A percentile compares a stretch with the other conserved stretches of the same genome.
phyloP scores from a whole-genome alignment of 2,329 filamentous ascomycete species.

The Pseudocercospora eumusae region DNA sequence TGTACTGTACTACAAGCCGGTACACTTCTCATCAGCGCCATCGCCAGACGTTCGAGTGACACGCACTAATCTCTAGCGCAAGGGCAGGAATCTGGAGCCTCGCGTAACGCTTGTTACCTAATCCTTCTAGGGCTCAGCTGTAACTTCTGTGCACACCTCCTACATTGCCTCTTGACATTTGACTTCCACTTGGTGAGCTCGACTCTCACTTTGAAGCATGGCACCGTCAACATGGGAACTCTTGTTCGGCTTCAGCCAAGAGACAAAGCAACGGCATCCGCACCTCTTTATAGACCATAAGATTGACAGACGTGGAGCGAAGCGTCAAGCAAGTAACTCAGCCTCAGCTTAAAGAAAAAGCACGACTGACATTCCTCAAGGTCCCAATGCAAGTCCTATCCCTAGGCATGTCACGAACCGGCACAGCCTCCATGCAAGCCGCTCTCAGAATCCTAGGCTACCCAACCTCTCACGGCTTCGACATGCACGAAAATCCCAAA shows the following conservation, averaged over 20 bases:
- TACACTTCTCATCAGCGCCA: background rate
- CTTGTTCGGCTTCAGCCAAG: constrained; percentile 26
- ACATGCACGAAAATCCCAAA: constrained; percentile 52
- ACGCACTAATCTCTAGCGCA: background rate
- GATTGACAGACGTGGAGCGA: constrained; percentile 60
- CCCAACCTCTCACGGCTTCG: constrained; percentile 29
- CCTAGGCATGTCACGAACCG: constrained; percentile 31
- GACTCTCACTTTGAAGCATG: background rate
- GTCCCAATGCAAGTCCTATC: constrained; percentile 31
- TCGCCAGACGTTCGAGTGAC: background rate
- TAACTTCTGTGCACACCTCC: background rate
- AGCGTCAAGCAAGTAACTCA: constrained; percentile 30
- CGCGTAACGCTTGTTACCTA: background rate
- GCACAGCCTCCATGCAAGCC: constrained; percentile 30
- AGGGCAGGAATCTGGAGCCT: background rate
- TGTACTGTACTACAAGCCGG: background rate
- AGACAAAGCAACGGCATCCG: constrained; percentile 36
- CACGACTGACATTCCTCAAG: background rate
- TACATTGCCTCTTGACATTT: too few relatives aligned
- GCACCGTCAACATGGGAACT: constrained; percentile 16
- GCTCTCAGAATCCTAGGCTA: constrained; percentile 28
- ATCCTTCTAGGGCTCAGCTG: background rate
- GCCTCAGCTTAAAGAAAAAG: too few relatives aligned
- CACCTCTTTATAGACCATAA: constrained; percentile 59
- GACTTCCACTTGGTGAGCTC: background rate